Base-by-base conservation (phyloP, 805 yeast genomes). In the Kodamaea neixiangensis region DNA sequence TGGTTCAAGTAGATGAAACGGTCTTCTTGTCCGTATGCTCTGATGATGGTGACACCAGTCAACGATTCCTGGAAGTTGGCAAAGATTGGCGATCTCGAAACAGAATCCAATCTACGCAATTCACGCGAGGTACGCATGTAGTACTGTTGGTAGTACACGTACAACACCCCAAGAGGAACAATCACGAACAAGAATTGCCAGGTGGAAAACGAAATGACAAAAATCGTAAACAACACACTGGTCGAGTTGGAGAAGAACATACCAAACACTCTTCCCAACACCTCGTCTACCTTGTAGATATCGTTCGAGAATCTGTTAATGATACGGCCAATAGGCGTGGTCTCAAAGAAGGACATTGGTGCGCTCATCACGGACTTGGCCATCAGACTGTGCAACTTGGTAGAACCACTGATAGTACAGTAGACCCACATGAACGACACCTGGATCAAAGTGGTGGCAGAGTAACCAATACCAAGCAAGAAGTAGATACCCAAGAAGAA, bases 331-430 rank as follows among this genome's bases (percentile, higher is more conserved):
- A 91, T 84, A 50, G 97, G 98, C 0, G 98, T 92, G 1, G 97
- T 90, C 69, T 92, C 98, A 64, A 92, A 92, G 67, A 93, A 92
- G 29, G 89, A 80, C 97, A 92, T 93, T 54, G 97, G 97, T 0
- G 97, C 94, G 57, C 92, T 79, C 53, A 93, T 69, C 11, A 92
- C 94, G 49, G 71, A 60, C 10, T 53, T 68, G 3, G 92, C 83
- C 97, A 92, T 90, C 14, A 71, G 68, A 54, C 84, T 79, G 67
- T 92, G 98, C 53, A 90, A 73, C 50, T 75, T 79, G 52, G 74
- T 82, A 7, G 98, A 93, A 7, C 94, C 96, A 50, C 81, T 81
- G 60, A 93, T 87, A 2, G 96, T 82, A 66, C 96, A 89, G 68
- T 75, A 83, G 25, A 90, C 79, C 90, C 92, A 87, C 64, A 88